phyloP scores from a whole-genome alignment of 495 filamentous ascomycete species.

The Lichenothelia convexa region DNA sequence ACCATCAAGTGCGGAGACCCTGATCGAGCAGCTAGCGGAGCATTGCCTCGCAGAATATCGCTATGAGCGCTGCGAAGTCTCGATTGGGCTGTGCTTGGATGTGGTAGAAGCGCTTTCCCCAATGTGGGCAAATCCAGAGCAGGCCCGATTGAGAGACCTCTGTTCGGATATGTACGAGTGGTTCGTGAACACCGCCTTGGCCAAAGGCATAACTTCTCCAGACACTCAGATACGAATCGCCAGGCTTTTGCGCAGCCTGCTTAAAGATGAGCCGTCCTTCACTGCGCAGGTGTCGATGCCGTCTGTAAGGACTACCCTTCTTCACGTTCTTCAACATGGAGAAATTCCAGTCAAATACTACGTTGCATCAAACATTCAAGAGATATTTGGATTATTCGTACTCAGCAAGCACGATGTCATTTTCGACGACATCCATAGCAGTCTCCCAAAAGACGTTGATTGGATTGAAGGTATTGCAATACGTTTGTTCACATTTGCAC shows the following conservation, averaged over 20 bases:
- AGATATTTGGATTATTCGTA: conserved; percentile 59
- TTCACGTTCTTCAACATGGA: conserved; percentile 47
- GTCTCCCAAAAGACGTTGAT: conserved; percentile 49
- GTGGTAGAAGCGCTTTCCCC: conserved; percentile 45
- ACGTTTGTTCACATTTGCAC: conserved; percentile 54
- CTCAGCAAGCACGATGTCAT: conserved; percentile 66
- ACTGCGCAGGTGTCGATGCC: conserved; percentile 33
- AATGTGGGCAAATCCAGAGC: conserved; percentile 40
- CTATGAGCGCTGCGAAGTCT: conserved; percentile 59
- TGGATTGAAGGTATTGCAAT: conserved; percentile 72
- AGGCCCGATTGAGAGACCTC: conserved; percentile 36
- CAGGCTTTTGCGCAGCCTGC: conserved; percentile 44
- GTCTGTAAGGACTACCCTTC: conserved; percentile 56
- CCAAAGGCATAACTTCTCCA: conserved; percentile 44
- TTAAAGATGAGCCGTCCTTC: conserved; percentile 46
- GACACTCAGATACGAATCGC: conserved; percentile 47
- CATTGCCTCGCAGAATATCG: conserved; percentile 43
- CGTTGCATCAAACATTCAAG: conserved; percentile 47
- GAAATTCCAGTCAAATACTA: conserved; percentile 58
- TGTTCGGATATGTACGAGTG: conserved; percentile 65
- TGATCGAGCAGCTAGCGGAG: conserved; percentile 36
- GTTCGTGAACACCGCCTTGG: conserved; percentile 46
- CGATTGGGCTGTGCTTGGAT: conserved; percentile 48
- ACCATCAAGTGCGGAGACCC: conserved; percentile 21
- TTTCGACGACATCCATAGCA: conserved; percentile 56